Evolutionary conservation across 2,329 filamentous ascomycete species (phyloP).

Genomic region (Trichoderma afroharzianum): DNA sequence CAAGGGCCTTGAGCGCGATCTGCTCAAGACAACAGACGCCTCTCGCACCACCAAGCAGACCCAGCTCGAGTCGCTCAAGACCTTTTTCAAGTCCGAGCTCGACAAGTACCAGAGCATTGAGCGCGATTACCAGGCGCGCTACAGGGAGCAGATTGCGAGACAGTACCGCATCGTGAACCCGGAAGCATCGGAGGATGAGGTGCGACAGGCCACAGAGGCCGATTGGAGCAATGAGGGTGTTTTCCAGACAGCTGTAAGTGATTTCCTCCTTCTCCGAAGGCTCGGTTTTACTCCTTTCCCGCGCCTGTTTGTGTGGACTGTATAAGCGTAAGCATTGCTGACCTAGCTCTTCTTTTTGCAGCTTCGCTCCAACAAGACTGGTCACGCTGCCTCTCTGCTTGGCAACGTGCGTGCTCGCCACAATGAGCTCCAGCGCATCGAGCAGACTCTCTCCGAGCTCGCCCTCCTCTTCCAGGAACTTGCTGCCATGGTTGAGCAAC

Average conservation of each 20-base stretch:
- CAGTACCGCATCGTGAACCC: constrained; percentile 82
- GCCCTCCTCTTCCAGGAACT: constrained; percentile 69
- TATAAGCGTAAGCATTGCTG: not conserved
- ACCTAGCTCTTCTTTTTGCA: constrained; percentile 32
- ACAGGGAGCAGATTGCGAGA: constrained; percentile 73
- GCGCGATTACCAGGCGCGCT: constrained; percentile 64
- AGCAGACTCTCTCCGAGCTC: constrained; percentile 69
- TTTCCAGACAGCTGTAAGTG: constrained; percentile 74
- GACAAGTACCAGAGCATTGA: constrained; percentile 70
- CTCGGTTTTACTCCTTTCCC: not conserved
- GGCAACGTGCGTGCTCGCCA: constrained; percentile 78
- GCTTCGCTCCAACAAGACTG: constrained; percentile 72
- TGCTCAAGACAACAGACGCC: constrained; percentile 57
- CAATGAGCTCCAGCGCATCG: constrained; percentile 78
- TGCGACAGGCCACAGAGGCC: constrained; percentile 62
- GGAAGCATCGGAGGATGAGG: constrained; percentile 70
- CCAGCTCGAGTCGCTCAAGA: constrained; percentile 67
- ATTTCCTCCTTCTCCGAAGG: not conserved
- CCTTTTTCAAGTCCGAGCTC: constrained; percentile 68
- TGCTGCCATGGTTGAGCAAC: constrained; percentile 68
- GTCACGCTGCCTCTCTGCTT: constrained; percentile 68
- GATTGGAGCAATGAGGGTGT: constrained; percentile 78
- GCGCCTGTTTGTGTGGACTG: not conserved
- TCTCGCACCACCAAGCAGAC: constrained; percentile 64
- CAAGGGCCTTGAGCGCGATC: constrained; percentile 69